phyloP scores from a whole-genome alignment of 164 flowering plant genomes.

The Chloranthus sessilifolius region DNA sequence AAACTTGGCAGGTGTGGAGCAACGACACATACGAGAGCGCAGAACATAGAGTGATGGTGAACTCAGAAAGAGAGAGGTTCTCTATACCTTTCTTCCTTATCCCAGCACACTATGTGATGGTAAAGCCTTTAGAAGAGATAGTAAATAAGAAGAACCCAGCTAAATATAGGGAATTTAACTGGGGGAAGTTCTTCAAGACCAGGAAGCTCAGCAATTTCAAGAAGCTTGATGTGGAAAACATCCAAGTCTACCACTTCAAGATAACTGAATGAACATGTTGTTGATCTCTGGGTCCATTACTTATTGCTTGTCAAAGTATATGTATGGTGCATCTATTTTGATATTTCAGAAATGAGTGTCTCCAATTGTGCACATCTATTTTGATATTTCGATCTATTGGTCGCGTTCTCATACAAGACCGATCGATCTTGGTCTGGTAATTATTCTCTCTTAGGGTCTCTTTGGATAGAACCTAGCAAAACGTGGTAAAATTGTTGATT shows the following conservation, averaged over 20 bases:
- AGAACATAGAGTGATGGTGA: constrained; percentile 66
- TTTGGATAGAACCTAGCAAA: too few species aligned
- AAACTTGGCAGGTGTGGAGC: constrained; percentile 41
- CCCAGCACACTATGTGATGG: constrained; percentile 34
- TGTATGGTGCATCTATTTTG: too few species aligned
- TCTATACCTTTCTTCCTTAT: constrained; percentile 60
- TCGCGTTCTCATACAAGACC: too few species aligned
- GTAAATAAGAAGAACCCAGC: constrained; percentile 18
- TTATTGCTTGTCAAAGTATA: background rate
- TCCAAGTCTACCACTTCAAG: constrained; percentile 37
- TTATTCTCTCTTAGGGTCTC: too few species aligned
- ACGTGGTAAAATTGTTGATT: too few species aligned
- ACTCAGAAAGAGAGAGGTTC: constrained; percentile 49
- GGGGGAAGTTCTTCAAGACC: constrained; percentile 31
- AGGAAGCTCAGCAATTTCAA: constrained; percentile 37
- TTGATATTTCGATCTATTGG: too few species aligned
- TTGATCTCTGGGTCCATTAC: too few species aligned
- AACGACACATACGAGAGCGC: constrained; percentile 56
- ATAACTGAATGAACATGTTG: constrained; percentile 4
- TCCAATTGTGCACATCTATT: too few species aligned
- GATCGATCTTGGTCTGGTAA: too few species aligned
- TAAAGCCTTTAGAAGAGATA: constrained; percentile 55
- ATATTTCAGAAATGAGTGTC: too few species aligned
- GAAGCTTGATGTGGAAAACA: constrained; percentile 37
- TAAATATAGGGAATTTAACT: constrained; percentile 34